Evolutionary conservation across 768 basidiomycete species (phyloP), one percentile per base, ranked within the genome.

Genomic region (Suillus bovinus): DNA sequence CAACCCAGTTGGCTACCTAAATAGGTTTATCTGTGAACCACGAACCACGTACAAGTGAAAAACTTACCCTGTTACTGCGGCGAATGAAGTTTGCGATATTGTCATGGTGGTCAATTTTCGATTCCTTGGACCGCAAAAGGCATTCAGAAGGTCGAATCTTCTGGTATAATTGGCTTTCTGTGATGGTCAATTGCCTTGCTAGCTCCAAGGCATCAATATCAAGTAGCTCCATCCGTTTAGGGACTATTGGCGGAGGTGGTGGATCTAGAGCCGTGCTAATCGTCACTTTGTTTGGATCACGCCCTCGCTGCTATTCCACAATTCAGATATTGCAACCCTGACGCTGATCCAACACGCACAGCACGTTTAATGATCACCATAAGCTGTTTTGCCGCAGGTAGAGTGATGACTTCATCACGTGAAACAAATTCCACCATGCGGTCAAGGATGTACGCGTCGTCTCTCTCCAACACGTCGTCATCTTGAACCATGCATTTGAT

Each of bases 201-300:
- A 90, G 70, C 68, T 90, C 88, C 52, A 86, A 69, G 0, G 88
- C 80, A 64, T 87, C 83, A 52, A 90, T 81, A 59, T 90, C 89
- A 13, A 81, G 66, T 5, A 89, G 67, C 49, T 84, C 84, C 61
- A 86, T 67, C 63, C 81, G 82, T 68, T 76, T 79, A 8, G 75
- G 76, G 58, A 77, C 76, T 59, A 79, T 80, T 7, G 86, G 87
- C 1, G 85, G 67, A 13, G 81, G 76, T 1, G 87, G 86, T 4
- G 83, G 78, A 1, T 74, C 64, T 17, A 71, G 60, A 14, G 72
- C 70, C 10, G 76, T 74, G 38, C 70, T 76, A 4, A 72, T 68
- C 0, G 78, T 79, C 71, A 79, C 75, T 54, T 67, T 75, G 60
- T 66, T 75, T 5, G 55, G 60, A 59, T 78, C 77, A 38, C 78